phyloP scores from a whole-genome alignment of 441 rosid genomes.

The Gossypium davidsonii region DNA sequence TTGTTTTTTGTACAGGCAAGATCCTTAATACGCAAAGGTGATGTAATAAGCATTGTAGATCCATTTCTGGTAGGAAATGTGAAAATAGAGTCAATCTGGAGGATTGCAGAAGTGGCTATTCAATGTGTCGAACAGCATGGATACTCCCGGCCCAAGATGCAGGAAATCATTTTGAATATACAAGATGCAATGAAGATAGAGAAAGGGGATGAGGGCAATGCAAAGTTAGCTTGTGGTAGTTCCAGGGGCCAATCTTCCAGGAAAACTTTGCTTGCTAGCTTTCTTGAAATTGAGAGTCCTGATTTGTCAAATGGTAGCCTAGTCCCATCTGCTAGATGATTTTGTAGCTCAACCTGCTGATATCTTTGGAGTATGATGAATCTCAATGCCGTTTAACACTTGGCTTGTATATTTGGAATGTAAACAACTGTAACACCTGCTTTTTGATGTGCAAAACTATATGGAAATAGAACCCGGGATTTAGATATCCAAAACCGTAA shows the following conservation, averaged over 20 bases:
- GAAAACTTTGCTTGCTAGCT: constrained; percentile 77
- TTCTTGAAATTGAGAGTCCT: constrained; percentile 82
- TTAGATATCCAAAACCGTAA: background rate
- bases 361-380: background rate
- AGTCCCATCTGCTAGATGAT: constrained; percentile 69
- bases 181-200: constrained; percentile 83
- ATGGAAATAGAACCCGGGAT: background rate
- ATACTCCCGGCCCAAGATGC: constrained; percentile 70
- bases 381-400: background rate
- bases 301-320: constrained; percentile 63
- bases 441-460: background rate
- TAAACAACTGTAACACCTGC: constrained; percentile 4
- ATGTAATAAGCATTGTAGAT: constrained; percentile 64
- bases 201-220: constrained; percentile 36
- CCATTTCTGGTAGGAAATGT: constrained; percentile 46
- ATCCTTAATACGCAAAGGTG: constrained; percentile 73
- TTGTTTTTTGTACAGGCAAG: constrained; percentile 51
- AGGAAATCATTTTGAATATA: constrained; percentile 66
- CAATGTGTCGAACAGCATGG: constrained; percentile 76
- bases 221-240: constrained; percentile 29
- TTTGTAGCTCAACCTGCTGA: background rate
- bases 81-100: constrained; percentile 84
- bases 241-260: constrained; percentile 66
- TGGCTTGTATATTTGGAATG: background rate
- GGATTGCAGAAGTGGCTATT: constrained; percentile 77